Evolutionary conservation across 2,329 filamentous ascomycete species (phyloP).

Genomic region (Cordyceps fumosorosea): DNA sequence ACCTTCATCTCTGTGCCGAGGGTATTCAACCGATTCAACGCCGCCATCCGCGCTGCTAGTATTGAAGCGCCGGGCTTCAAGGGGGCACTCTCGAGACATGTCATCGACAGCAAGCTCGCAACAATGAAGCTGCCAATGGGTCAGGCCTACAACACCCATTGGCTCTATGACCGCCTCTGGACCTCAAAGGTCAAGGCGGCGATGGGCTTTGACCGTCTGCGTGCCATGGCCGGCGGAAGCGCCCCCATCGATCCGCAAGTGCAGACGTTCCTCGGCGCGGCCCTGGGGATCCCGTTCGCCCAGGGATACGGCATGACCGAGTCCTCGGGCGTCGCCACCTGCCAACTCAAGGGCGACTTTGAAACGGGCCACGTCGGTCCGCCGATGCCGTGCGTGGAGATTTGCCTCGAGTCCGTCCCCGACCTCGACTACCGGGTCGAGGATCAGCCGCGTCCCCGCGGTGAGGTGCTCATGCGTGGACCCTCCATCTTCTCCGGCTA

Average conservation of each 20-base stretch:
- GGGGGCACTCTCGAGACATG: slow-evolving; percentile 72
- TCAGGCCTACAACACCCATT: slow-evolving; percentile 71
- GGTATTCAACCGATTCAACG: slow-evolving; percentile 84
- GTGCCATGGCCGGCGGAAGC: slow-evolving; percentile 76
- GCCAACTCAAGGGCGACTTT: slow-evolving; percentile 65
- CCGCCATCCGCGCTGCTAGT: slow-evolving; percentile 72
- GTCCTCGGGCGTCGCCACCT: slow-evolving; percentile 71
- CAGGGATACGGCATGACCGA: slow-evolving; percentile 96
- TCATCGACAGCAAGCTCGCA: slow-evolving; percentile 73
- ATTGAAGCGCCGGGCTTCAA: slow-evolving; percentile 72
- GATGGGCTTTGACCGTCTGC: slow-evolving; percentile 69
- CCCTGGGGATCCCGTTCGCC: slow-evolving; percentile 68
- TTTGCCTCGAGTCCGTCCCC: slow-evolving; percentile 78
- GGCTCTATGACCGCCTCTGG: slow-evolving; percentile 83
- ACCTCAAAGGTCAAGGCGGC: slow-evolving; percentile 78
- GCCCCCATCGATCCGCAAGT: slow-evolving; percentile 85
- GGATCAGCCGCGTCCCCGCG: slow-evolving; percentile 84
- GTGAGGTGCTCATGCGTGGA: slow-evolving; percentile 80
- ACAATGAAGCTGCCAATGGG: slow-evolving; percentile 65
- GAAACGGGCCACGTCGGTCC: slow-evolving; percentile 75
- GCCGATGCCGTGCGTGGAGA: slow-evolving; percentile 60
- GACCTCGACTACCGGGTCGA: slow-evolving; percentile 89
- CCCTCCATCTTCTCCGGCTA: slow-evolving; percentile 79
- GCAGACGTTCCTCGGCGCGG: slow-evolving; percentile 81
- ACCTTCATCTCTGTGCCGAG: slow-evolving; percentile 84